Evolutionary conservation across 768 basidiomycete species (phyloP).

Genomic region (Sporobolomyces phaffii): DNA sequence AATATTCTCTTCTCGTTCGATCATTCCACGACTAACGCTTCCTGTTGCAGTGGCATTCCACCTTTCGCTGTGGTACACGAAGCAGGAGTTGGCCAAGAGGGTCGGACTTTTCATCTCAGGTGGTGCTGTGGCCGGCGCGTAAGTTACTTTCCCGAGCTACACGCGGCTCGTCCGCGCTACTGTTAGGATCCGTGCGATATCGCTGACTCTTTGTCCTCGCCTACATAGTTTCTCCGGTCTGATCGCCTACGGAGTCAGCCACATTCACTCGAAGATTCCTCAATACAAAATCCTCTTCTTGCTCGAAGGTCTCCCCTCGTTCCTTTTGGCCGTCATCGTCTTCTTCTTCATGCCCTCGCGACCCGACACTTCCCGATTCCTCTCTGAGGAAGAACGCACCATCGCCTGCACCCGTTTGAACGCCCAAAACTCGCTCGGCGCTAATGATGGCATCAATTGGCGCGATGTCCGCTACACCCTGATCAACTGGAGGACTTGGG

Average conservation of each 20-base stretch:
- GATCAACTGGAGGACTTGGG: constrained; percentile 45
- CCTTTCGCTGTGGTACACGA: constrained; percentile 45
- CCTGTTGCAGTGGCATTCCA: constrained; percentile 25
- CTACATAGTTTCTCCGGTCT: not conserved
- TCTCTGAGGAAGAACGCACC: constrained; percentile 47
- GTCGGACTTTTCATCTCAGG: constrained; percentile 48
- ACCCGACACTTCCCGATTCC: constrained; percentile 46
- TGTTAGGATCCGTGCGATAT: too few relatives aligned
- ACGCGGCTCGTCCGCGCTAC: too few relatives aligned
- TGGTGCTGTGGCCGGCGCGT: constrained; percentile 21
- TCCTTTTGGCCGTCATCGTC: constrained; percentile 47
- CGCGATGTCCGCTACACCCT: constrained; percentile 45
- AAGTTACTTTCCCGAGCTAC: not conserved
- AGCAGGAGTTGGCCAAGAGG: constrained; percentile 48
- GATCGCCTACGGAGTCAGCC: constrained; percentile 41
- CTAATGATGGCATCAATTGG: constrained; percentile 45
- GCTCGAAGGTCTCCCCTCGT: constrained; percentile 48
- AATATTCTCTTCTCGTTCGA: not conserved
- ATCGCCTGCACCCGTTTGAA: constrained; percentile 47
- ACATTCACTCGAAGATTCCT: constrained; percentile 37
- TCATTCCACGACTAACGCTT: constrained; percentile 22
- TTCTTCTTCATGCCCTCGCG: constrained; percentile 49
- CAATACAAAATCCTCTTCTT: constrained; percentile 48
- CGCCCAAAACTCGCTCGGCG: constrained; percentile 41
- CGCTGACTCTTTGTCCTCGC: not conserved